Evolutionary conservation across 805 yeast species (phyloP).

Genomic region (Suhomyces vadensis): DNA sequence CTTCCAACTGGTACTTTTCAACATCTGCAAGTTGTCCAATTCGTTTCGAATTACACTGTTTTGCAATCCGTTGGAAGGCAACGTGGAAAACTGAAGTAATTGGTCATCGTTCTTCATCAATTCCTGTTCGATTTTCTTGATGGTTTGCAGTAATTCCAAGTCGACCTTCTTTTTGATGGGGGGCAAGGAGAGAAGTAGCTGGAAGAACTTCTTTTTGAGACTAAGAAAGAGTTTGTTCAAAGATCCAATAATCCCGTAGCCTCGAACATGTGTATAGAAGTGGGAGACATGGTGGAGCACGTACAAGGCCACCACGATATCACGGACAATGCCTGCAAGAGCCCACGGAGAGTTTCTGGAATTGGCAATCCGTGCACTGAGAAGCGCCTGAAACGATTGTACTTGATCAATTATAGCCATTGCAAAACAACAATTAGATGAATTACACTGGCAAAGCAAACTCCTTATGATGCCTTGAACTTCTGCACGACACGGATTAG

Average conservation of each 20-base stretch:
- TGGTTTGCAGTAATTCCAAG: constrained; percentile 52
- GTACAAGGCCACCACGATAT: constrained; percentile 20
- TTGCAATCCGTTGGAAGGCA: constrained; percentile 65
- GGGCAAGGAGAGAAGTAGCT: constrained; percentile 44
- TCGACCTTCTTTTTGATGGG: constrained; percentile 57
- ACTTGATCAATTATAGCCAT: background rate
- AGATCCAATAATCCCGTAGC: constrained; percentile 17
- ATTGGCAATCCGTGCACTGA: background rate
- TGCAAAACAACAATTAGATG: background rate
- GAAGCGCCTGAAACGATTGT: background rate
- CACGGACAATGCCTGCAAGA: constrained; percentile 10
- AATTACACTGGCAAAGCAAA: too few species aligned
- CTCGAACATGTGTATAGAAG: constrained; percentile 15
- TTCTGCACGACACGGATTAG: background rate
- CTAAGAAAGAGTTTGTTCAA: background rate
- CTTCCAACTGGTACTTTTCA: constrained; percentile 79
- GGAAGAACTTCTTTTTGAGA: constrained; percentile 11
- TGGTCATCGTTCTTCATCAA: constrained; percentile 56
- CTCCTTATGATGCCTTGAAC: too few species aligned
- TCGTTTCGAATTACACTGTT: constrained; percentile 48
- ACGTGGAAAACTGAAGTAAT: constrained; percentile 42
- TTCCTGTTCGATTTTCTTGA: constrained; percentile 52
- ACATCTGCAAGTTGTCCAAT: constrained; percentile 47
- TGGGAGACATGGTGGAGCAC: constrained; percentile 13
- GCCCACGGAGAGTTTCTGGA: background rate